phyloP scores from a whole-genome alignment of 2,329 filamentous ascomycete genomes.

The Nemania abortiva region DNA sequence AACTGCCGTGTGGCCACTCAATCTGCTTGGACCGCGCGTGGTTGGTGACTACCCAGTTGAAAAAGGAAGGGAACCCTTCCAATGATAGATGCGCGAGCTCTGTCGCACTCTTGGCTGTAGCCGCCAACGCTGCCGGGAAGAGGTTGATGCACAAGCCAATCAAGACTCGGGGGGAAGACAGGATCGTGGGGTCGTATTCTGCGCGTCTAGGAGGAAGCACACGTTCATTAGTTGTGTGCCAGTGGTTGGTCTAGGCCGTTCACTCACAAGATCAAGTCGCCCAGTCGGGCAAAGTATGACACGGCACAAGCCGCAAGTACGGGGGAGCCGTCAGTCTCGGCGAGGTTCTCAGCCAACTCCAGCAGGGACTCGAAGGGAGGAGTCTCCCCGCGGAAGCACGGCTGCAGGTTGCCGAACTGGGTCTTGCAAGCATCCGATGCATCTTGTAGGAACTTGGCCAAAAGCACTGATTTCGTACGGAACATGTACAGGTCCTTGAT shows the following conservation, averaged over 20 bases:
- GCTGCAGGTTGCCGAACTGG: conserved; percentile 35
- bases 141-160: conserved; percentile 38
- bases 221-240: not conserved
- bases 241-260: not conserved
- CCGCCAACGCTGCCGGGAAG: conserved; percentile 38
- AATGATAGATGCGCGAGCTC: conserved; percentile 35
- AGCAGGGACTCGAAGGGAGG: conserved; percentile 35
- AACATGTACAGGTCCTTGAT: conserved; percentile 28
- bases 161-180: conserved; percentile 25
- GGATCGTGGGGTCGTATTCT: conserved; percentile 33
- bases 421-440: conserved; percentile 37
- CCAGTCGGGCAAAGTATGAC: conserved; percentile 38
- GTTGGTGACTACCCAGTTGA: conserved; percentile 28
- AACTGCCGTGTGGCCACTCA: conserved; percentile 35
- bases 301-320: conserved; percentile 35
- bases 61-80: conserved; percentile 36
- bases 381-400: conserved; percentile 30
- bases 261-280: conserved; percentile 38
- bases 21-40: conserved; percentile 32
- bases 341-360: conserved; percentile 36
- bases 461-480: conserved; percentile 28
- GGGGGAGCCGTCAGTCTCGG: conserved; percentile 35
- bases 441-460: conserved; percentile 35
- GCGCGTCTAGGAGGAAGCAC: conserved; percentile 19
- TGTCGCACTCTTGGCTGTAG: conserved; percentile 30